Evolutionary conservation across 441 rosid genomes (phyloP), one percentile per base, ranked within the genome.

Genomic region (Rhodomyrtus psidioides): DNA sequence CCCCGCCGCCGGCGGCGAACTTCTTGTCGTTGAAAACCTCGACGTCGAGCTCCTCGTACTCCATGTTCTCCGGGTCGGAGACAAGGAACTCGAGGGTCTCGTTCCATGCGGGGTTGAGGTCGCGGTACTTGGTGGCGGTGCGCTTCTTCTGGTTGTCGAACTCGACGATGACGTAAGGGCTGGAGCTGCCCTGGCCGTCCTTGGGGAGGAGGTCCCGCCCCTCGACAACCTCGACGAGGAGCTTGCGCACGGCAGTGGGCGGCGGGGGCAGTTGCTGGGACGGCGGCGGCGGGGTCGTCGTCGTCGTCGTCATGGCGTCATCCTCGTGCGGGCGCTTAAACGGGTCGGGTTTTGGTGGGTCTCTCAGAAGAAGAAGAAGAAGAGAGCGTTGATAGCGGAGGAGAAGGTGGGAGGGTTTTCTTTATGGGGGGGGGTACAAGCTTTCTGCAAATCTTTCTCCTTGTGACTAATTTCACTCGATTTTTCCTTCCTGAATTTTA

Each of bases 171-270:
- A 95, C 98, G 87, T 94, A 97, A 12, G 99, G 93, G 81, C 98
- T 95, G 86, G 99, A 95, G 89, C 98, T 97, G 8, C 99, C 99
- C 89, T 94, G 96, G 13, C 98, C 99, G 83, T 97, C 98, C 82
- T 95, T 97, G 17, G 97, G 98, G 53, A 95, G 96, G 28, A 97
- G 91, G 74, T 97, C 94, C 9, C 97, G 94, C 1, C 98, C 99
- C 54, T 95, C 97, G 1, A 91, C 86, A 0, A 96, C 97, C 46
- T 95, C 96, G 19, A 95, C 96, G 55, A 92, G 87, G 42, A 95
- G 93, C 87, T 89, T 96, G 16, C 97, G 95, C 30, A 91, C 88
- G 84, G 55, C 87, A 17, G 54, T 84, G 49, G 92, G 88, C 7
- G 92, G 94, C 3, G 89, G 58, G 23, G 55, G 21, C 16, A 26